Evolutionary conservation across 148 eudicot species (phyloP).

Genomic region (Diospyros lotus): DNA sequence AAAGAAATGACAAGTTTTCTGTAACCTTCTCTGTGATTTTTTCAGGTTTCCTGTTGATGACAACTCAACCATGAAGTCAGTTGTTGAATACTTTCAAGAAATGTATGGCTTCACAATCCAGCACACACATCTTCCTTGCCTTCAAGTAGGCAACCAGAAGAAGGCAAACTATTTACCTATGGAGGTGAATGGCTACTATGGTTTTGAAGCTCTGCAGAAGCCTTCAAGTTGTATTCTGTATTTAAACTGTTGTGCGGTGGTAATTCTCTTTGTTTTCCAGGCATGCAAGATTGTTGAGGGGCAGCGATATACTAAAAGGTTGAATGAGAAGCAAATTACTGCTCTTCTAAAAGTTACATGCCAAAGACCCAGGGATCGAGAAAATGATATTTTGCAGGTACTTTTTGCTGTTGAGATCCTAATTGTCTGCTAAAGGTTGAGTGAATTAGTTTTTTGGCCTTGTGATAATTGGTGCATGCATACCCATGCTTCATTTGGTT

Average conservation of each 20-base stretch:
- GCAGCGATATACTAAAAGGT: constrained; percentile 62
- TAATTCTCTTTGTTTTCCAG: constrained; percentile 27
- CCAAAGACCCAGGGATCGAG: constrained; percentile 69
- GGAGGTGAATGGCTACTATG: constrained; percentile 39
- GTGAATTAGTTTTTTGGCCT: not conserved
- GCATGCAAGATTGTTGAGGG: constrained; percentile 84
- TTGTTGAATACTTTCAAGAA: constrained; percentile 70
- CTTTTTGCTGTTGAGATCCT: not conserved
- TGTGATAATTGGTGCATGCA: not conserved
- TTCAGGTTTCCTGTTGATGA: constrained; percentile 77
- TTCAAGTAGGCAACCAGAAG: constrained; percentile 80
- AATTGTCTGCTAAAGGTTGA: not conserved
- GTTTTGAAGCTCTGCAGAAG: not conserved
- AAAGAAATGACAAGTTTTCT: not conserved
- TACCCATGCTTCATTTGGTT: not conserved
- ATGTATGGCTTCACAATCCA: constrained; percentile 72
- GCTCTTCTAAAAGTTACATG: constrained; percentile 63
- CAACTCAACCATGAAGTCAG: constrained; percentile 57
- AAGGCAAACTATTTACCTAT: constrained; percentile 76
- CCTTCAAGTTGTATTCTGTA: constrained; percentile 1
- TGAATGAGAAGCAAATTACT: constrained; percentile 76
- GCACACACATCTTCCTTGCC: constrained; percentile 65
- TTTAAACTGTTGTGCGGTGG: constrained; percentile 4
- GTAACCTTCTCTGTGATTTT: not conserved
- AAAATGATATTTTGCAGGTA: constrained; percentile 71